Conservation (phyloP, 208 protist species). For the Plasmodiophora brassicae region DNA sequence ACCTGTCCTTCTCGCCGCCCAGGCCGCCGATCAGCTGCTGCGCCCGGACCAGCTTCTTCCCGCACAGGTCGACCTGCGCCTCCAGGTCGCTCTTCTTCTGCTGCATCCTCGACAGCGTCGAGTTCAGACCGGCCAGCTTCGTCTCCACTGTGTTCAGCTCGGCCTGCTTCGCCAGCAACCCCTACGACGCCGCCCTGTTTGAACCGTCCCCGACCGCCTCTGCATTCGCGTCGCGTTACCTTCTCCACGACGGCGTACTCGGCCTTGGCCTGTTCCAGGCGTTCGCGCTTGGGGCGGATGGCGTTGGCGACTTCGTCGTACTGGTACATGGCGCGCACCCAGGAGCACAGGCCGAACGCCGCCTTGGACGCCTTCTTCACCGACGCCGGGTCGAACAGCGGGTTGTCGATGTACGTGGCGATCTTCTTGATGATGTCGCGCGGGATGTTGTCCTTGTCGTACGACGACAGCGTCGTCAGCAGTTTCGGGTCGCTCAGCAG, state of each 20-base stretch:
- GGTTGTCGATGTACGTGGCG: slow-evolving; percentile 77
- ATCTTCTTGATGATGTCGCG: slow-evolving; percentile 76
- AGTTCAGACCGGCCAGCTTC: slow-evolving; percentile 66
- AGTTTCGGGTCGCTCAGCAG: slow-evolving; percentile 57
- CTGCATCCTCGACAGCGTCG: slow-evolving; percentile 73
- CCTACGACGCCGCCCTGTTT: background rate
- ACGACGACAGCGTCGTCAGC: slow-evolving; percentile 51
- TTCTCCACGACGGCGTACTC: slow-evolving; percentile 66
- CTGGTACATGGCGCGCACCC: slow-evolving; percentile 59
- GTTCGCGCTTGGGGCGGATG: slow-evolving; percentile 83
- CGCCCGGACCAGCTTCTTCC: slow-evolving; percentile 84
- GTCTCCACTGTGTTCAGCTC: slow-evolving; percentile 81
- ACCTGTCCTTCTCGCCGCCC: slow-evolving; percentile 82
- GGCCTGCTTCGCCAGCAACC: slow-evolving; percentile 65
- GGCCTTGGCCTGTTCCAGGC: slow-evolving; percentile 75
- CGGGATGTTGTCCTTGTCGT: slow-evolving; percentile 67
- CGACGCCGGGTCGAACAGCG: slow-evolving; percentile 54
- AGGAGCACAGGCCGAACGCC: slow-evolving; percentile 87
- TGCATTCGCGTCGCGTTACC: too few relatives aligned
- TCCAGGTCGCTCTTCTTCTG: slow-evolving; percentile 80
- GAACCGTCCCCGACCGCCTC: too few relatives aligned
- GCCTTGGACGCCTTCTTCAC: slow-evolving; percentile 81
- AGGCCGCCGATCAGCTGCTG: slow-evolving; percentile 85
- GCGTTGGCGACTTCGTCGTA: slow-evolving; percentile 81
- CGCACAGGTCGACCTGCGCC: slow-evolving; percentile 79